Conservation (phyloP, 1,284 basidiomycete genomes). For the Cutaneotrichosporon sp. region DNA sequence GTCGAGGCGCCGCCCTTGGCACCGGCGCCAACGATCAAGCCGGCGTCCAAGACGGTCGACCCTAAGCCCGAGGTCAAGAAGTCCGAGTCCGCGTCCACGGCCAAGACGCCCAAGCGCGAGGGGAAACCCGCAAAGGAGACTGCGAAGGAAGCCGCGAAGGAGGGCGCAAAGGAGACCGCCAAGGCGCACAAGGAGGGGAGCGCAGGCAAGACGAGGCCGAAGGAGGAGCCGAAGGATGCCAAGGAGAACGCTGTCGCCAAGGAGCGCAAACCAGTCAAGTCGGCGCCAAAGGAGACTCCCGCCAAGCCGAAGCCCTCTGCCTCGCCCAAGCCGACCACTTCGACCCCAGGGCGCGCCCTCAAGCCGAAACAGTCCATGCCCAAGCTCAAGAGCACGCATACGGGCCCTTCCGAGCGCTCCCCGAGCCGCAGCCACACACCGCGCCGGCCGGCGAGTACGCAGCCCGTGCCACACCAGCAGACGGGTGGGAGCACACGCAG, state of each 20-base stretch:
- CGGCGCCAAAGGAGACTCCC: neutral
- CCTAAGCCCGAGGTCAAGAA: neutral
- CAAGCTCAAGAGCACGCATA: slow-evolving; percentile 1
- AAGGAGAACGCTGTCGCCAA: neutral
- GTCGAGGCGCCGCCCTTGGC: neutral
- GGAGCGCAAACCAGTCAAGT: neutral
- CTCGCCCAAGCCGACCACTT: neutral
- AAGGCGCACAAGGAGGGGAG: neutral
- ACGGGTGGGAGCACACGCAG: neutral
- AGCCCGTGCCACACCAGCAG: neutral
- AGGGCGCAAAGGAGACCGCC: neutral
- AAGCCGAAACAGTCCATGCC: slow-evolving; percentile 5
- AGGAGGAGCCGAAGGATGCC: neutral
- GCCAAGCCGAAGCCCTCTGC: neutral
- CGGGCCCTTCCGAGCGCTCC: neutral
- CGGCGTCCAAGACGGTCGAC: neutral
- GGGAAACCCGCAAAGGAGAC: neutral
- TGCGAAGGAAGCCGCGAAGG: neutral
- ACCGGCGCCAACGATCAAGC: neutral
- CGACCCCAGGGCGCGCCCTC: neutral
- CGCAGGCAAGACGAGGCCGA: neutral
- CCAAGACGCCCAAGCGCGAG: neutral
- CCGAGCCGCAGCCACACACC: too few species aligned
- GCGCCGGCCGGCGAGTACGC: neutral
- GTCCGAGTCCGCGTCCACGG: neutral